Evolutionary conservation across 441 rosid genomes (phyloP), one percentile per base, ranked within the genome.

Genomic region (Populus hybrid): DNA sequence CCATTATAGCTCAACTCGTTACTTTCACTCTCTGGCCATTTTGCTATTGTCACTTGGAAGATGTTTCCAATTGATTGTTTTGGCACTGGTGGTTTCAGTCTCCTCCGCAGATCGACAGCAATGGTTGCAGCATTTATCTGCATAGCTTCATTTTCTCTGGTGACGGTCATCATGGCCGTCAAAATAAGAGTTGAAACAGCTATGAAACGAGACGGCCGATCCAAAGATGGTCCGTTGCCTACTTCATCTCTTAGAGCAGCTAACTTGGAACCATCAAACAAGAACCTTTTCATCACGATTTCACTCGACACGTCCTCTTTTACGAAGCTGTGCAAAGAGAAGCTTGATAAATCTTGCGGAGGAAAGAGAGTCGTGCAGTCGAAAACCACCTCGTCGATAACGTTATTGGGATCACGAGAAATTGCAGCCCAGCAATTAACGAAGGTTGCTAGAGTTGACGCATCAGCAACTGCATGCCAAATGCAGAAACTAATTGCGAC

Each of bases 141-240:
- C 1, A 0, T 3, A 5, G 18, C 30, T 42, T 32, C 23, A 21
- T 14, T 21, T 2, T 7, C 36, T 14, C n/a, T 24, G 6, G 26
- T 67, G 8, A 20, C 23, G 28, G 23, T 64, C 24, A 64, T 10
- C 74, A 77, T 66, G 5, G 84, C 64, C 8, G 72, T 74, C 88
- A 83, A 85, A 36, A 84, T 72, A 36, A 83, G 78, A 0, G 86
- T 63, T 0, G 83, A 77, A 61, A 88, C 76, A 1, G 86, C 81
- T 54, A 87, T 86, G 3, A 85, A 79, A 2, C 84, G 81, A 0
- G 89, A 50, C 16, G 89, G 89, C 0, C 11, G 21, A 38, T 40
- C 67, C 61, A 42, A 23, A 65, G 30, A 10, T 14, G 16, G 30
- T 70, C 30, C 23, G 1, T 11, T 59, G 10, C 67, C 50, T 0